phyloP scores from a whole-genome alignment of 768 basidiomycete species.

The Naematelia aurantialba region DNA sequence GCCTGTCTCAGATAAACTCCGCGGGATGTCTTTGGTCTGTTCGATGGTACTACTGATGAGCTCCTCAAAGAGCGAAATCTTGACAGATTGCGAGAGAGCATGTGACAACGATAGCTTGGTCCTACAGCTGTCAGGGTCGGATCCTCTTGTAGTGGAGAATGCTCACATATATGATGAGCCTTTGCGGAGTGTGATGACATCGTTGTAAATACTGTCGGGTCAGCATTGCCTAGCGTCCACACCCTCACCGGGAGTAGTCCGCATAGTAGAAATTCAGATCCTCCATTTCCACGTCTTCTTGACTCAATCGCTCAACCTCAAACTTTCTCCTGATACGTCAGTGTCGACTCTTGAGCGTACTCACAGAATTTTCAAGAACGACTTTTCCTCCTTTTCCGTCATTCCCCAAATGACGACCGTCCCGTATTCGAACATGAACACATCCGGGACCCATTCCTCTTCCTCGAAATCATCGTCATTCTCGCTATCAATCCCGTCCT shows the following conservation, averaged over 20 bases:
- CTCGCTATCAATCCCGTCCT: constrained; percentile 24
- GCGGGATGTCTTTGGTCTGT: constrained; percentile 93
- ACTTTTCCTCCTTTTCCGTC: constrained; percentile 85
- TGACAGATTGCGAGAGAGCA: constrained; percentile 91
- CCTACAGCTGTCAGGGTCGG: constrained; percentile 55
- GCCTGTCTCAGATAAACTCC: constrained; percentile 86
- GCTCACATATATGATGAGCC: constrained; percentile 92
- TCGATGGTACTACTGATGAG: constrained; percentile 89
- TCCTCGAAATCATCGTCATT: constrained; percentile 46
- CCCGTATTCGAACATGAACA: constrained; percentile 90
- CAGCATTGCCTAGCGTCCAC: background rate
- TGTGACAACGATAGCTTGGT: constrained; percentile 93
- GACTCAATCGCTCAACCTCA: constrained; percentile 79
- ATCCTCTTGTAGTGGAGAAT: background rate
- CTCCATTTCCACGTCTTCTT: constrained; percentile 90
- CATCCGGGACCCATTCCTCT: constrained; percentile 58
- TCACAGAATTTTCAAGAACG: constrained; percentile 85
- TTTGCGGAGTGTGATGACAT: constrained; percentile 86
- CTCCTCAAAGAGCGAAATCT: constrained; percentile 95
- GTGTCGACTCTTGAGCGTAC: constrained; percentile 42
- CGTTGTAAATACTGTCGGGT: constrained; percentile 77
- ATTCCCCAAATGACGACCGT: constrained; percentile 98
- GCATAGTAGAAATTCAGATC: constrained; percentile 96
- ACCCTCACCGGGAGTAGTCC: constrained; percentile 76
- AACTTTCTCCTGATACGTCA: constrained; percentile 71